Percentiles rank a stretch among this genome's conserved stretches.
These are phyloP conservation scores for Crataegus laevigata DNA, from an alignment of 306 rosid genomes.

Conservation along the genomic window DNA sequence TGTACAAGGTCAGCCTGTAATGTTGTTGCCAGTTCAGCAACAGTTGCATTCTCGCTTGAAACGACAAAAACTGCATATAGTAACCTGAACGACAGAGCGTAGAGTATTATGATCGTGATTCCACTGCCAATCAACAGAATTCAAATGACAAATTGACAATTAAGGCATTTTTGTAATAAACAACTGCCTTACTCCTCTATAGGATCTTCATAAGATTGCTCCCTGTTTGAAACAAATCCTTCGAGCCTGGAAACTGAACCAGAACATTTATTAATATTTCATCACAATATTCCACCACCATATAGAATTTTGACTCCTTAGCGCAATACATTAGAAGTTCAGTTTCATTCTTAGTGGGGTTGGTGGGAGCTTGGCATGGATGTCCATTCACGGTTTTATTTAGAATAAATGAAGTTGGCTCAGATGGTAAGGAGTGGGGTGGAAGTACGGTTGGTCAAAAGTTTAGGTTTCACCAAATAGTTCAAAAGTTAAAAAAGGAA, in stretches of 20 bases:
- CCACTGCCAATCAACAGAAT: constrained; percentile 2
- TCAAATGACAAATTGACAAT: constrained; percentile 6
- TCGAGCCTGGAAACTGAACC: constrained; percentile 91
- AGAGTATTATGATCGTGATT: constrained; percentile 20
- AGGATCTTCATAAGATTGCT: constrained; percentile 97
- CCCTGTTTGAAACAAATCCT: constrained; percentile 98
- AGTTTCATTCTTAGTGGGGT: not conserved
- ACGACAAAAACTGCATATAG: constrained; percentile 96
- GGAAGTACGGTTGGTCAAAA: not conserved
- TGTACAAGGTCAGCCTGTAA: constrained; percentile 76
- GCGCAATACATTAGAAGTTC: not conserved
- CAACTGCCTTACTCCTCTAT: constrained; percentile 83
- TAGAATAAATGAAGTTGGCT: not conserved
- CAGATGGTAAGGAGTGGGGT: not conserved
- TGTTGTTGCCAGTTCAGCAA: constrained; percentile 82
- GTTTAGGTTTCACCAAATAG: not conserved
- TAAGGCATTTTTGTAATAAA: constrained; percentile 13
- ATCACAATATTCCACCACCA: not conserved
- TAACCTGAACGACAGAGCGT: constrained; percentile 42
- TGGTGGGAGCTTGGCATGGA: not conserved
- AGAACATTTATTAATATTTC: constrained; percentile 25
- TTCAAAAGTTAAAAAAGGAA: not conserved
- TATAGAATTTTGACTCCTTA: not conserved
- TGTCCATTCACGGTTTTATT: not conserved
- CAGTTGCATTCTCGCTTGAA: constrained; percentile 89